These are phyloP conservation scores for Lactifluus pinguis DNA, from an alignment of 768 basidiomycete species.

Conservation along the genomic window DNA sequence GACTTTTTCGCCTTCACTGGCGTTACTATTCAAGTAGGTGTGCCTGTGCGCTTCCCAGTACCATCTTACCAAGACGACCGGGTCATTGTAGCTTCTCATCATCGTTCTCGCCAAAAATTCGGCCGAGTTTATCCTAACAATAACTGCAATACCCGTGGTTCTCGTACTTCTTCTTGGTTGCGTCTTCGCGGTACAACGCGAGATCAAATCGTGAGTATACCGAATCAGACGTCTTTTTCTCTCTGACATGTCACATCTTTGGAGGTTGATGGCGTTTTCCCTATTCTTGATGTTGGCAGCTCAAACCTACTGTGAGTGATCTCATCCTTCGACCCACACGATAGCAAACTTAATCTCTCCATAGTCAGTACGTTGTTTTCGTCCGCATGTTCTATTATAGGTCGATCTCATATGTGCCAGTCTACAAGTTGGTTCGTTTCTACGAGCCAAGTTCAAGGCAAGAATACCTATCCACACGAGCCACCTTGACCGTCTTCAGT, in stretches of 20 bases:
- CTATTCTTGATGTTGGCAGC: conserved; percentile 73
- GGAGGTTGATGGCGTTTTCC: conserved; percentile 63
- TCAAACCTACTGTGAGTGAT: conserved; percentile 59
- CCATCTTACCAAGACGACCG: not conserved
- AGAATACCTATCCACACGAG: conserved; percentile 64
- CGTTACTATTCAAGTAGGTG: conserved; percentile 75
- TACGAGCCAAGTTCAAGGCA: conserved; percentile 49
- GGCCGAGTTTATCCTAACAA: conserved; percentile 74
- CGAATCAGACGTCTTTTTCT: not conserved
- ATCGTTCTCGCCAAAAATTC: conserved; percentile 55
- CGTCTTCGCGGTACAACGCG: conserved; percentile 64
- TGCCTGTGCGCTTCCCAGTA: not conserved
- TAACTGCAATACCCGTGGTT: conserved; percentile 77
- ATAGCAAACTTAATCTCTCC: not conserved
- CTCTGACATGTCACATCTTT: not conserved
- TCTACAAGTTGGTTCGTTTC: conserved; percentile 82
- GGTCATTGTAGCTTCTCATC: conserved; percentile 58
- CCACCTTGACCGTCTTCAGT: conserved; percentile 79
- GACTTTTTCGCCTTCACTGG: conserved; percentile 84
- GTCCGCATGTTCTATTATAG: not conserved
- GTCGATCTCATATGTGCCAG: conserved; percentile 27
- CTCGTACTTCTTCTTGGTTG: conserved; percentile 56
- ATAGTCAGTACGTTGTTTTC: conserved; percentile 2
- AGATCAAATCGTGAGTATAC: conserved; percentile 60
- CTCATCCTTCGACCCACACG: not conserved